phyloP scores from a whole-genome alignment of 2,329 filamentous ascomycete species.

The Penicillium sp. region DNA sequence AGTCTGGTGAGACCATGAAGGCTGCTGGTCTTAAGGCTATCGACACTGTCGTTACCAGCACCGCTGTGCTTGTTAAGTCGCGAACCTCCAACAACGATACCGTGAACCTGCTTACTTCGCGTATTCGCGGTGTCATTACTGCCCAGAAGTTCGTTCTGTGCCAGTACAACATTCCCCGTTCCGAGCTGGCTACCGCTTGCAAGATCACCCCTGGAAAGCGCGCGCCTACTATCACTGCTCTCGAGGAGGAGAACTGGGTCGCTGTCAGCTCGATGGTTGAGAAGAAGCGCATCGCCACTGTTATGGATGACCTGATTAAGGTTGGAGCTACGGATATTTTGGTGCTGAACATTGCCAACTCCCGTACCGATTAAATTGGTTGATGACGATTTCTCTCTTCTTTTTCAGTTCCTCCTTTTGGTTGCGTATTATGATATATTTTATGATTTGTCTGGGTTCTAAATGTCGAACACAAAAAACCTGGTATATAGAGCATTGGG shows the following conservation, averaged over 20 bases:
- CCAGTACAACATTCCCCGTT: constrained; percentile 88
- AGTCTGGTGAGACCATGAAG: constrained; percentile 98
- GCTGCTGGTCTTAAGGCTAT: constrained; percentile 92
- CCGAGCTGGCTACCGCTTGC: constrained; percentile 65
- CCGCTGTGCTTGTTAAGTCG: constrained; percentile 89
- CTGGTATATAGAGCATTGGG: constrained; percentile 21
- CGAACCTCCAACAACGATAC: constrained; percentile 78
- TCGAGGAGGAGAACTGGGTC: constrained; percentile 90
- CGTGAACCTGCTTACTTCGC: constrained; percentile 78
- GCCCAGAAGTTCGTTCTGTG: constrained; percentile 93
- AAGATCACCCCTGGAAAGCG: constrained; percentile 90
- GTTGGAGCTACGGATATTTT: constrained; percentile 83
- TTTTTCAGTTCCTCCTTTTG: constrained; percentile 8
- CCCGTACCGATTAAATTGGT: constrained; percentile 50
- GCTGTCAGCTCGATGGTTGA: constrained; percentile 94
- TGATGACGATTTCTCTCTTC: constrained; percentile 1
- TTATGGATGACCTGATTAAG: constrained; percentile 80
- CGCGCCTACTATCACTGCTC: constrained; percentile 83
- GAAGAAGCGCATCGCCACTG: constrained; percentile 78
- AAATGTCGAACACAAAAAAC: constrained; percentile 9
- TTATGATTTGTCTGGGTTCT: constrained; percentile 6
- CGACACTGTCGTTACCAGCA: constrained; percentile 85
- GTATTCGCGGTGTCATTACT: constrained; percentile 91
- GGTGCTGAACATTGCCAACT: constrained; percentile 83
- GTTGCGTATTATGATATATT: constrained; percentile 9